Percentiles rank a stretch among this genome's conserved stretches.
phyloP scores from a whole-genome alignment of 305 asterid species.

The Plantago lanceolata region DNA sequence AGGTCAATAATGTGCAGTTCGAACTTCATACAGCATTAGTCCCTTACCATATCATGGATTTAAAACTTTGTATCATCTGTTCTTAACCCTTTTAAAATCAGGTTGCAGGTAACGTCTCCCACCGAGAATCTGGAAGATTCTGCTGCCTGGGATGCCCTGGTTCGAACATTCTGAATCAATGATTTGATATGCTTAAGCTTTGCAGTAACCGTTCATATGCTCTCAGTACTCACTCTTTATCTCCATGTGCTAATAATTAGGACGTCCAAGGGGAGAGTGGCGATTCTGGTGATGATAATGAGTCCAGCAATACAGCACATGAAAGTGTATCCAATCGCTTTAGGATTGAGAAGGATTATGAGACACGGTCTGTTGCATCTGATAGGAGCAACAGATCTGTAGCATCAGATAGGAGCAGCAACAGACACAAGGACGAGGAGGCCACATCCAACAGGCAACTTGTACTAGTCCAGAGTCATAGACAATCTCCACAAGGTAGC shows the following conservation, averaged over 20 bases:
- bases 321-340: constrained; percentile 24
- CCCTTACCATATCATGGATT: background rate
- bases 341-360: constrained; percentile 30
- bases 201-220: background rate
- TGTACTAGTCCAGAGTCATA: constrained; percentile 28
- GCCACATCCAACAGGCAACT: constrained; percentile 27
- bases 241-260: constrained; percentile 35
- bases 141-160: constrained; percentile 46
- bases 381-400: constrained; percentile 27
- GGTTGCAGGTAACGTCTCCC: constrained; percentile 33
- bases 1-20: constrained; percentile 32
- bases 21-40: constrained; percentile 2
- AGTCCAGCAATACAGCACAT: constrained; percentile 25
- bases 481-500: constrained; percentile 40
- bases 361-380: constrained; percentile 28
- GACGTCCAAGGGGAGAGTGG: constrained; percentile 46
- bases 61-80: background rate
- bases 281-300: constrained; percentile 32
- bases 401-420: constrained; percentile 33
- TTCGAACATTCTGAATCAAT: constrained; percentile 22
- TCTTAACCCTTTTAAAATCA: constrained; percentile 25
- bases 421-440: constrained; percentile 29
- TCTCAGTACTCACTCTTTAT: background rate
- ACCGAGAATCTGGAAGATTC: constrained; percentile 40
- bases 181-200: background rate